A percentile compares a stretch with the other conserved stretches of the same genome.
Evolutionary conservation across 2,329 filamentous ascomycete species (phyloP).

Genomic region (Sporothrix protearum): DNA sequence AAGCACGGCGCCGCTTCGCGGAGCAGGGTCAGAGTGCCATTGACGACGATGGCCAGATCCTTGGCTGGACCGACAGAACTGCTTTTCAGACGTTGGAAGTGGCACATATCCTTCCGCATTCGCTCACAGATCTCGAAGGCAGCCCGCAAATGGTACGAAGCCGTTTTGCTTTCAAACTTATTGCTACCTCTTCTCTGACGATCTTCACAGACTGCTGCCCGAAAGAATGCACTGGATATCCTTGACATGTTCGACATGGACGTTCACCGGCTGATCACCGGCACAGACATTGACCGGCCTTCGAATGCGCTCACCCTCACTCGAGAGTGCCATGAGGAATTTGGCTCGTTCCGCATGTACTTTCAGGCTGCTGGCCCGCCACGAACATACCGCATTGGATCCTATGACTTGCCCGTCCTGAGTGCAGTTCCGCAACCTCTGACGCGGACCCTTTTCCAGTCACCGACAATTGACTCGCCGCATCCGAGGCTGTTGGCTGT

Average conservation of each 20-base stretch:
- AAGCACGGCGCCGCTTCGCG: background rate
- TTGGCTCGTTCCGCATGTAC: slow-evolving; percentile 15
- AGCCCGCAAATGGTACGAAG: background rate
- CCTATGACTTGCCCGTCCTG: background rate
- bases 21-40: background rate
- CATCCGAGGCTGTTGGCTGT: slow-evolving; percentile 12
- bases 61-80: background rate
- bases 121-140: background rate
- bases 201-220: slow-evolving; percentile 7
- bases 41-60: slow-evolving; percentile 1
- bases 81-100: slow-evolving; percentile 3
- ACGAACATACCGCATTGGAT: slow-evolving; percentile 12
- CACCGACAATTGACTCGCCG: slow-evolving; percentile 17
- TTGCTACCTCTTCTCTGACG: no score
- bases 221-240: slow-evolving; percentile 7
- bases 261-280: slow-evolving; percentile 5
- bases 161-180: background rate
- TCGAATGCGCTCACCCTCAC: slow-evolving; percentile 16
- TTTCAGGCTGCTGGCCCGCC: slow-evolving; percentile 6
- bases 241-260: slow-evolving; percentile 13
- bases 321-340: slow-evolving; percentile 1
- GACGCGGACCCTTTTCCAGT: slow-evolving; percentile 15
- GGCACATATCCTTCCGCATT: slow-evolving; percentile 11
- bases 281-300: slow-evolving; percentile 16
- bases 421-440: background rate